Evolutionary conservation across 257 asterid species (phyloP), one percentile per base, ranked within the genome.

Genomic region (Solanum corneliomulleri): DNA sequence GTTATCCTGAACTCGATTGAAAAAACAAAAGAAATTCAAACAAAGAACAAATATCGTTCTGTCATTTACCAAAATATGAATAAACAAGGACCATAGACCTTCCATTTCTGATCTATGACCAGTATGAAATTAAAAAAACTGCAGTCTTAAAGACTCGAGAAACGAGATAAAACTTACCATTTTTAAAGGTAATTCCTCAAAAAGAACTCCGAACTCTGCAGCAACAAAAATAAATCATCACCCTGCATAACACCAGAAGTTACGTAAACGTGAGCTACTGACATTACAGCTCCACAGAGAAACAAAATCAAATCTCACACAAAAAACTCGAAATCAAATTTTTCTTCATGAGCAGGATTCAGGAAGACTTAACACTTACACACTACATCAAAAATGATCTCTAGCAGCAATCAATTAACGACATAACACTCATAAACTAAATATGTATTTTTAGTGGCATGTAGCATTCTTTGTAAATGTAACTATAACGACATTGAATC

Each of bases 1-100:
- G 16, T 35, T 83, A 37, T 85, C 90, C 93, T 91, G 86, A 83
- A 87, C 2, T 45, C 29, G 69, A 49, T 47, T 29, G 29, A 80
- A 45, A 20, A 37, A 37, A 37, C 39, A 18, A 39, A n/a, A 25
- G 39, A 9, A 9, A 27, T 16, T 27, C 42, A 80, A 80, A 80
- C 18, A 29, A 80, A 47, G 66, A 15, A 44, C 1, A 25, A 42
- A 77, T n/a, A 14, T 12, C 31, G 56, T 27, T 15, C 84, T 42
- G 11, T 3, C 20, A 47, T 9, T 78, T 47, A 47, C 58, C 42
- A 47, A 80, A 47, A 47, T 80, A 80, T 80, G 69, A 80, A 47
- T 5, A 29, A 9, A 81, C 29, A 18, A 81, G 6, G n/a, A n/a
- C 23, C n/a, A 76, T n/a, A 78, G 7, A 45, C 41, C 16, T 25